phyloP scores from a whole-genome alignment of 2,329 filamentous ascomycete genomes.

The Nakataea oryzae region DNA sequence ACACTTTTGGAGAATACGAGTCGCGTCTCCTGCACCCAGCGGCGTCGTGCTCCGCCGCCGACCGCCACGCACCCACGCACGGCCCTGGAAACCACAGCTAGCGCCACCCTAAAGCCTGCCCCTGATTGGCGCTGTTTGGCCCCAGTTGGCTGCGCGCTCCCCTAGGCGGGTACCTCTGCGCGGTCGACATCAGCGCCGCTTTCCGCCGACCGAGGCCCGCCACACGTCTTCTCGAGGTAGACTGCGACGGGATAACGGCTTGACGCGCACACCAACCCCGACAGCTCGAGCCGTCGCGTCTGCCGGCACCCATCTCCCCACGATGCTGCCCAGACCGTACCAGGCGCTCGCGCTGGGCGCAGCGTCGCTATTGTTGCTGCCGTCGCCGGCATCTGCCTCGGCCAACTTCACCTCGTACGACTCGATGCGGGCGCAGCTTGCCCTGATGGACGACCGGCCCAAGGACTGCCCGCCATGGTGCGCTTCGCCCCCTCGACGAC shows the following conservation, averaged over 20 bases:
- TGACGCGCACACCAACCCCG: neutral
- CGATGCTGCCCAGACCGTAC: slow-evolving; percentile 27
- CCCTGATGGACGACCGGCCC: slow-evolving; percentile 63
- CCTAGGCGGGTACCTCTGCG: neutral
- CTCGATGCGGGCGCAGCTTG: slow-evolving; percentile 54
- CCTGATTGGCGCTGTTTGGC: neutral
- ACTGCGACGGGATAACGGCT: neutral
- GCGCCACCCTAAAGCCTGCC: neutral
- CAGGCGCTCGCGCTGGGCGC: slow-evolving; percentile 27
- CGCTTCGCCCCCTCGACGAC: slow-evolving; percentile 14
- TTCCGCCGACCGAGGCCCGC: neutral
- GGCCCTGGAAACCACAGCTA: neutral
- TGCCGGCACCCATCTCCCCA: neutral
- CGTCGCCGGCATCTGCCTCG: slow-evolving; percentile 25
- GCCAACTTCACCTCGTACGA: slow-evolving; percentile 51
- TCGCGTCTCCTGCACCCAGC: neutral
- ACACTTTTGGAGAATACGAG: neutral
- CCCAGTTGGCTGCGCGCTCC: neutral
- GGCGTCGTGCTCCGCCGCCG: neutral
- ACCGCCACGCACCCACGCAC: neutral
- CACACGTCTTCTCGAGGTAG: neutral
- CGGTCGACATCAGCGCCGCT: neutral
- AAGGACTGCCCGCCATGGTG: slow-evolving; percentile 71
- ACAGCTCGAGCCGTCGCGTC: neutral
- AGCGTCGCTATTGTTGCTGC: slow-evolving; percentile 22